Evolutionary conservation across 2,329 filamentous ascomycete species (phyloP), one percentile per base, ranked within the genome.

Genomic region (Hypoxylon sp.): DNA sequence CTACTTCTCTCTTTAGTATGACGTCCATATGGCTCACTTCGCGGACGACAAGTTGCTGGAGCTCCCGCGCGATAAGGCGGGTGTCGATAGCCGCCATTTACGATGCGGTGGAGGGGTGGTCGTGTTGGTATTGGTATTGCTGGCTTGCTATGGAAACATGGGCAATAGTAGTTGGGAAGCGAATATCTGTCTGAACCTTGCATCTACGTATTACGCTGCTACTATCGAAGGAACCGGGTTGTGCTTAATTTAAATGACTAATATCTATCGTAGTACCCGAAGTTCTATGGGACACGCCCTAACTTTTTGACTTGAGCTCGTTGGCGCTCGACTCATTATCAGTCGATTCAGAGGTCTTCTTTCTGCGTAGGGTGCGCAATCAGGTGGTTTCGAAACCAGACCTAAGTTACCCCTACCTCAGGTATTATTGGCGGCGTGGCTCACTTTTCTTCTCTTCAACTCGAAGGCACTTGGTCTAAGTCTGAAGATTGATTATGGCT

Each of bases 321-420:
- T 64, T 53, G 66, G 52, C 66, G 68, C 67, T 64, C 58, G 46
- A 32, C 68, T 45, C 68, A 70, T 70, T n/a, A 69, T 70, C 66
- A 55, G 61, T 65, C 68, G 61, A 70, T 70, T 57, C 50, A 36
- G 28, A 60, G 46, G 55, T 61, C 38, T 32, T 53, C 48, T 59
- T 56, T 44, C 53, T 42, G 49, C 38, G 26, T 40, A 18, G 58
- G 61, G 28, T 18, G 36, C 44, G 53, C 58, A 51, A 55, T 69
- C 58, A 45, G 53, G 36, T 61, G 51, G 61, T 55, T 67, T 67
- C 66, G 64, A 70, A 69, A 70, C 66, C 55, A 24, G 16, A 38
- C 12, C 60, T n/a, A 61, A 62, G 48, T 56, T 54, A 46, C 46
- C 51, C 49, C 30, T 50, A 33, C 20, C 18, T 42, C 32, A 22